Evolutionary conservation across 305 asterid genomes (phyloP).

Genomic region (Solanum hybrid): DNA sequence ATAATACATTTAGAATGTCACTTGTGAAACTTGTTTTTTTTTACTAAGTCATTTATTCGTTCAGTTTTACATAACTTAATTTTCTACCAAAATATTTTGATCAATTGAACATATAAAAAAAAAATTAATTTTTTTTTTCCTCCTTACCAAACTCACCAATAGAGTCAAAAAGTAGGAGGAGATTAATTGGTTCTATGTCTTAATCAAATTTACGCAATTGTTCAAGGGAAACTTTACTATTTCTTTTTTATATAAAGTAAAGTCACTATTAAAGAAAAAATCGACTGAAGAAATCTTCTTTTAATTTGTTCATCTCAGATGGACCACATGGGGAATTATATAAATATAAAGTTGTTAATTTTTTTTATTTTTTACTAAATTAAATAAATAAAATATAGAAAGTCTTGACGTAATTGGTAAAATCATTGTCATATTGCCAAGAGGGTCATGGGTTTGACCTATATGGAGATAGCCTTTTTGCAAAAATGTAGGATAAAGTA

Average conservation of each 20-base stretch:
- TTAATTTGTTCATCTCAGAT: neutral
- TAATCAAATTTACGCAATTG: neutral
- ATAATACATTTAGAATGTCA: neutral
- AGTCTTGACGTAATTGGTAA: neutral
- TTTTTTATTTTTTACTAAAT: neutral
- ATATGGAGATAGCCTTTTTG: neutral
- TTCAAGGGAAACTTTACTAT: neutral
- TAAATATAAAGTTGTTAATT: neutral
- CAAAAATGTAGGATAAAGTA: too few relatives aligned
- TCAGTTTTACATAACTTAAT: neutral
- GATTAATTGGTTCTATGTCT: neutral
- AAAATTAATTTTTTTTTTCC: neutral
- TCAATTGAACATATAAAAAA: neutral
- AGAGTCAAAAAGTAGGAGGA: neutral
- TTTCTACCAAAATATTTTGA: neutral
- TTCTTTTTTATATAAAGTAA: neutral
- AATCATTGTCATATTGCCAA: neutral
- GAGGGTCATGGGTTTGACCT: neutral
- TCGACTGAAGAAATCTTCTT: neutral
- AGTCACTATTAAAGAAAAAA: neutral
- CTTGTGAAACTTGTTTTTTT: neutral
- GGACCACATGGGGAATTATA: neutral
- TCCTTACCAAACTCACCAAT: neutral
- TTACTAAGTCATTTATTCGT: too few relatives aligned
- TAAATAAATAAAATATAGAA: neutral